Conservation (phyloP, 768 basidiomycete genomes). For the button mushroom (Agaricus bisporus) region DNA sequence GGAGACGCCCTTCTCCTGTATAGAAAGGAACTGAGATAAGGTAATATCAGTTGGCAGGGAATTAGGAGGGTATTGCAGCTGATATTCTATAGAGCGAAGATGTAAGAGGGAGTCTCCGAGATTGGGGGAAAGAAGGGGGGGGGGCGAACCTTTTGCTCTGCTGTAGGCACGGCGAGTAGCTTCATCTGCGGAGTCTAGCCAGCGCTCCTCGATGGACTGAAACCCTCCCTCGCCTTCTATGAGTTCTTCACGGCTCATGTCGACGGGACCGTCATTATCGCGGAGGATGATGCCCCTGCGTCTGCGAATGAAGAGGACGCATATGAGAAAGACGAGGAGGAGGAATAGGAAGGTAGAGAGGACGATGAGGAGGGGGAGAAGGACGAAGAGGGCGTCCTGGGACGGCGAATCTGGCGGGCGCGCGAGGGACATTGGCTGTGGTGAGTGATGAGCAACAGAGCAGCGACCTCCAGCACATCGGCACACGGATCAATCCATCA, state of each 20-base stretch:
- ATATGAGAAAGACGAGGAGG: conserved; percentile 85
- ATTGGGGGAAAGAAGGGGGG: conserved; percentile 11
- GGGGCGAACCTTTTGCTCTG: conserved; percentile 75
- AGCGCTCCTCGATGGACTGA: conserved; percentile 85
- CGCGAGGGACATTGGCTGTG: conserved; percentile 3
- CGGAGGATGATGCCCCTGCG: conserved; percentile 72
- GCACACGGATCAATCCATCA: neutral
- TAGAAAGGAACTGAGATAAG: conserved; percentile 95
- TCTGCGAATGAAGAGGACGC: conserved; percentile 76
- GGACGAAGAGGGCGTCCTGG: conserved; percentile 70
- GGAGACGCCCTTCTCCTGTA: conserved; percentile 98
- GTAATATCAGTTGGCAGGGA: conserved; percentile 98
- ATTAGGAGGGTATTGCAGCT: conserved; percentile 86
- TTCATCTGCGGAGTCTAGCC: conserved; percentile 83
- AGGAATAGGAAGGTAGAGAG: conserved; percentile 91
- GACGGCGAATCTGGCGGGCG: conserved; percentile 21
- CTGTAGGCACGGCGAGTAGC: conserved; percentile 61
- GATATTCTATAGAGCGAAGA: conserved; percentile 50
- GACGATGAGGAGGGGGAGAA: conserved; percentile 91
- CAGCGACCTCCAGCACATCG: neutral
- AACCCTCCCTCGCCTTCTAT: conserved; percentile 91
- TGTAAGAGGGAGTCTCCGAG: conserved; percentile 8
- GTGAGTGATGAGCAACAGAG: neutral
- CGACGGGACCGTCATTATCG: conserved; percentile 89
- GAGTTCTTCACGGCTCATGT: conserved; percentile 89